phyloP scores from a whole-genome alignment of 768 basidiomycete species.

The Lactifluus rugatus region DNA sequence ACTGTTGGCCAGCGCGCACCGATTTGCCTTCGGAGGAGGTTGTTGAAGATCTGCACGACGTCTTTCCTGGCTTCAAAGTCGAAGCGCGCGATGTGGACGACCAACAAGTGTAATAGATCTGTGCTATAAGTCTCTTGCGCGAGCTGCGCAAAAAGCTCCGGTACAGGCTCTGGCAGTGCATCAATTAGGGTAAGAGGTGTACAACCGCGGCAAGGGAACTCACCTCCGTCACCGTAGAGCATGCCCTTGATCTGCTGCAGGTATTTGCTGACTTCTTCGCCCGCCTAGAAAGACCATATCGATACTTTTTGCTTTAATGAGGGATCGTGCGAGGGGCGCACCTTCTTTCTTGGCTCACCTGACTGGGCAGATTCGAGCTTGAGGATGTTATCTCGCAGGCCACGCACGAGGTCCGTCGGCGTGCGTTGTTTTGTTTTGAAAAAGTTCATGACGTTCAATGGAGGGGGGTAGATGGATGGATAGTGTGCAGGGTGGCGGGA shows the following conservation, averaged over 20 bases:
- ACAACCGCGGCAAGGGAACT: constrained; percentile 20
- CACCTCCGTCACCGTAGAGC: constrained; percentile 83
- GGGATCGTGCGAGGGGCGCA: constrained; percentile 29
- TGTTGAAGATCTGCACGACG: constrained; percentile 81
- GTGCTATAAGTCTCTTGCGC: constrained; percentile 93
- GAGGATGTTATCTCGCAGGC: constrained; percentile 68
- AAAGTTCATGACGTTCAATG: constrained; percentile 98
- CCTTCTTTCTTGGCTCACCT: constrained; percentile 77
- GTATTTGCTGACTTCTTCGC: constrained; percentile 83
- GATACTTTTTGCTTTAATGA: not conserved
- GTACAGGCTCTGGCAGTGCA: constrained; percentile 53
- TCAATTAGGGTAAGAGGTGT: constrained; percentile 2
- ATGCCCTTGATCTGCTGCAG: constrained; percentile 84
- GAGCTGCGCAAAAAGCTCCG: constrained; percentile 87
- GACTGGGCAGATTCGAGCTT: constrained; percentile 66
- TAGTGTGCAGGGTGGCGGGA: not conserved
- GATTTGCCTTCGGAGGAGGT: constrained; percentile 83
- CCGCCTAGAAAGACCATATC: constrained; percentile 43
- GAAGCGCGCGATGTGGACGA: constrained; percentile 73
- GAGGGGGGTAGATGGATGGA: not conserved
- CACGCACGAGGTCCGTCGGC: constrained; percentile 79
- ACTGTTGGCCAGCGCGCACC: constrained; percentile 94
- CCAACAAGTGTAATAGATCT: constrained; percentile 73
- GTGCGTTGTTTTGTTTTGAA: constrained; percentile 87
- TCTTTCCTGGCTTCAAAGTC: constrained; percentile 93